phyloP scores from a whole-genome alignment of 306 rosid genomes.

The Cyclanthera cordifolia region DNA sequence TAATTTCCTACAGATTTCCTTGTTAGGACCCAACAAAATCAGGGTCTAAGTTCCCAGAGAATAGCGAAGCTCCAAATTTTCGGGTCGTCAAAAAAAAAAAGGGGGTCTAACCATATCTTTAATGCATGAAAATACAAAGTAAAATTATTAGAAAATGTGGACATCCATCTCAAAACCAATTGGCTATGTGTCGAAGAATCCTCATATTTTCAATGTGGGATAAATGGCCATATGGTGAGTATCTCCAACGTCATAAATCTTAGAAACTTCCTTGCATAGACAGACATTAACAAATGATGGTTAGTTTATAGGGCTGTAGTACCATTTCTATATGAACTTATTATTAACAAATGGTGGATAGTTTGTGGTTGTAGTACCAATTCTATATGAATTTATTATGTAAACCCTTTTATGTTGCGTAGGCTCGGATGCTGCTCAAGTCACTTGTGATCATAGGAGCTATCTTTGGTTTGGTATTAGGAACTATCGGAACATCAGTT shows the following conservation, averaged over 20 bases:
- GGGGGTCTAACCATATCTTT: too few relatives aligned
- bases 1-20: too few relatives aligned
- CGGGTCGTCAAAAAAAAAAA: too few relatives aligned
- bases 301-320: not conserved
- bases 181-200: too few relatives aligned
- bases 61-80: too few relatives aligned
- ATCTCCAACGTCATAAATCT: not conserved
- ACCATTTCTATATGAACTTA: not conserved
- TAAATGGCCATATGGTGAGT: too few relatives aligned
- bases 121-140: too few relatives aligned
- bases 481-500: slow-evolving; percentile 58
- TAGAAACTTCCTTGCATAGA: not conserved
- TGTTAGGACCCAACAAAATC: too few relatives aligned
- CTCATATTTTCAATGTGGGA: too few relatives aligned
- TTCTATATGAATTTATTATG: slow-evolving; percentile 9
- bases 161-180: too few relatives aligned
- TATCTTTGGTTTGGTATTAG: slow-evolving; percentile 47
- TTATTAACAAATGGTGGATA: not conserved
- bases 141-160: too few relatives aligned
- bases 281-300: not conserved
- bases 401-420: slow-evolving; percentile 21
- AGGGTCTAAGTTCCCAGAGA: too few relatives aligned
- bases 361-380: not conserved
- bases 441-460: slow-evolving; percentile 67
- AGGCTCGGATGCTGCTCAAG: slow-evolving; percentile 67